Percentiles rank a stretch among this genome's conserved stretches.
Conservation (phyloP, 345 rosid genomes). For the Orychophragmus violaceus region DNA sequence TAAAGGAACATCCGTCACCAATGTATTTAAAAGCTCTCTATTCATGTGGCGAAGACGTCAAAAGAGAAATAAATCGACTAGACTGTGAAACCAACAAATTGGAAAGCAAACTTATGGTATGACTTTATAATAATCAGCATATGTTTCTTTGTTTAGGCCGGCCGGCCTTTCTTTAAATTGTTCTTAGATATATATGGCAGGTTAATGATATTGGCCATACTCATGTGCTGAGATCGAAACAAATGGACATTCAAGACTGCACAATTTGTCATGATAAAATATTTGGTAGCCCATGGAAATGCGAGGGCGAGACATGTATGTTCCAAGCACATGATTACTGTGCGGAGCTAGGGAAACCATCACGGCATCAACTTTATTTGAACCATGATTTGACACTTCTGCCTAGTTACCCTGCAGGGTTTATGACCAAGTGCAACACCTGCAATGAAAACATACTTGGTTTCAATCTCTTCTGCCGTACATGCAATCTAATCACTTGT, state of each 20-base stretch:
- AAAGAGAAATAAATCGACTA: not conserved
- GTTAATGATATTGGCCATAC: not conserved
- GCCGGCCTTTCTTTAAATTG: no score
- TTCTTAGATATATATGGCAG: not conserved
- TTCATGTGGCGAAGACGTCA: not conserved
- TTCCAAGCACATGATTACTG: not conserved
- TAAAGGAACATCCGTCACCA: not conserved
- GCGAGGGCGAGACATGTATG: not conserved
- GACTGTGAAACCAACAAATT: not conserved
- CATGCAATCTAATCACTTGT: not conserved
- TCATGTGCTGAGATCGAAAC: not conserved
- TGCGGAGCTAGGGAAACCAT: not conserved
- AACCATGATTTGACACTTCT: not conserved
- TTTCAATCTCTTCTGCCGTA: conserved; percentile 14
- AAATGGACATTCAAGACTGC: no score
- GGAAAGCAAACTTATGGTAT: not conserved
- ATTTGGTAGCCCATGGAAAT: not conserved
- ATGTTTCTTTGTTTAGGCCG: no score
- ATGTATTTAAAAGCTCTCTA: conserved; percentile 12
- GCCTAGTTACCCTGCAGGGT: not conserved
- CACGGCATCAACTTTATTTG: not conserved
- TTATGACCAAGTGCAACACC: not conserved
- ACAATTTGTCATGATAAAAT: not conserved
- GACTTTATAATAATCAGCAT: not conserved
- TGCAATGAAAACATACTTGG: not conserved